A percentile compares a stretch with the other conserved stretches of the same genome.
These are phyloP conservation scores for Pyrrhoderma lamaoense DNA, from an alignment of 1,284 basidiomycete genomes.

Conservation along the genomic window DNA sequence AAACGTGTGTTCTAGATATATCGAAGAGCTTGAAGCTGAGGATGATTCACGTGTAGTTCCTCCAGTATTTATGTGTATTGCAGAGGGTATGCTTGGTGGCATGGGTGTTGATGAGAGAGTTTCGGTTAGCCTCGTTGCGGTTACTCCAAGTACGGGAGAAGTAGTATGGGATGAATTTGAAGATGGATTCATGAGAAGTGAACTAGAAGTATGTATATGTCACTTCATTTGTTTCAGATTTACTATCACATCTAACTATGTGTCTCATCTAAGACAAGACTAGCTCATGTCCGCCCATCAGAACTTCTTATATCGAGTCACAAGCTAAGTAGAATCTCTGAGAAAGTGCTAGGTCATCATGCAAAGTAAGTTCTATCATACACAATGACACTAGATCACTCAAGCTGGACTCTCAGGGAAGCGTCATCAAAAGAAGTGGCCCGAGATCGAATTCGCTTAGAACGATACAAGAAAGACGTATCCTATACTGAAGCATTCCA, in stretches of 20 bases:
- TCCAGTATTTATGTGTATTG: slow-evolving; percentile 63
- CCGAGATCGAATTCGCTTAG: slow-evolving; percentile 47
- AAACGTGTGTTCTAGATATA: slow-evolving; percentile 42
- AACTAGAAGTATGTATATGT: slow-evolving; percentile 59
- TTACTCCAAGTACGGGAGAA: slow-evolving; percentile 84
- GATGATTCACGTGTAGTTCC: slow-evolving; percentile 47
- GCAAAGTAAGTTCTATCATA: slow-evolving; percentile 37
- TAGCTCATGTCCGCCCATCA: slow-evolving; percentile 77
- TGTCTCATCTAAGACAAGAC: slow-evolving; percentile 52
- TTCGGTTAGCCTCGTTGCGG: slow-evolving; percentile 67
- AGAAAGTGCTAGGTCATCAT: slow-evolving; percentile 72
- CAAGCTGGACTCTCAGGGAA: neutral
- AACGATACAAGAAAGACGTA: slow-evolving; percentile 53
- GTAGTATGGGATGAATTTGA: slow-evolving; percentile 90
- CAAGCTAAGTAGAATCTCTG: slow-evolving; percentile 65
- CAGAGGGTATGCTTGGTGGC: slow-evolving; percentile 54
- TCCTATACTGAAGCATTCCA: slow-evolving; percentile 70
- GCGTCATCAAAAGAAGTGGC: slow-evolving; percentile 32
- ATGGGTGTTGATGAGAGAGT: slow-evolving; percentile 52
- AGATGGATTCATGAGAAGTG: slow-evolving; percentile 72
- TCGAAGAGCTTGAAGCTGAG: slow-evolving; percentile 63
- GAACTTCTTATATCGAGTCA: slow-evolving; percentile 69
- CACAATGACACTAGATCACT: neutral
- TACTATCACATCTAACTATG: neutral
- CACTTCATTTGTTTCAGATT: neutral